phyloP scores from a whole-genome alignment of 2,329 filamentous ascomycete species.

The Madurella mycetomatis region DNA sequence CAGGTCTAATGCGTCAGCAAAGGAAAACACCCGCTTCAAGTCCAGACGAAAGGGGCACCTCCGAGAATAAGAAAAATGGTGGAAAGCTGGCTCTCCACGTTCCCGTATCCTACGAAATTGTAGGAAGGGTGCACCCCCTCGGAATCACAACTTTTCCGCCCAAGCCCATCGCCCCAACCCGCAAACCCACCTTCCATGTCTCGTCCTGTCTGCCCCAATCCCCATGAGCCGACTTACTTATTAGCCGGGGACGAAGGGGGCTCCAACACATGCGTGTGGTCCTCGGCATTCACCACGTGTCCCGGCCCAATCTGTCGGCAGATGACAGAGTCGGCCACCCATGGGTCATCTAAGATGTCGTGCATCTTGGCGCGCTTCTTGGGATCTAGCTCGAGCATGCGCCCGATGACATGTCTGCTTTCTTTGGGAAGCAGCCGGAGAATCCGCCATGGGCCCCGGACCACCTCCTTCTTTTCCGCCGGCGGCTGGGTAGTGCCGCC shows the following conservation, averaged over 20 bases:
- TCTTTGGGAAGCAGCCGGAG: constrained; percentile 83
- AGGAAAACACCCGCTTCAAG: not conserved
- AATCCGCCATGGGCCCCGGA: constrained; percentile 89
- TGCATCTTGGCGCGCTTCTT: constrained; percentile 76
- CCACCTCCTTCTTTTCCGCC: constrained; percentile 64
- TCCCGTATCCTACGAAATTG: constrained; percentile 1
- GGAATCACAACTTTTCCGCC: not conserved
- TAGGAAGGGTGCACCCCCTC: no score
- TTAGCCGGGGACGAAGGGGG: constrained; percentile 46
- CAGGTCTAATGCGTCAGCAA: not conserved
- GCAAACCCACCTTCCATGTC: not conserved
- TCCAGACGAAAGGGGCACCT: not conserved
- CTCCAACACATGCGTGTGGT: constrained; percentile 82
- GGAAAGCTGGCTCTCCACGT: not conserved
- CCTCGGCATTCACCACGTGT: constrained; percentile 64
- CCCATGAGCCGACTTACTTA: not conserved
- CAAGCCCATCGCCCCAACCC: no score
- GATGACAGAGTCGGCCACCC: constrained; percentile 80
- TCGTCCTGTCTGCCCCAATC: not conserved
- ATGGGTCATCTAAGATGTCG: constrained; percentile 82
- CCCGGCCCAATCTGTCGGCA: constrained; percentile 74
- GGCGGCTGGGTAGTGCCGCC: constrained; percentile 19
- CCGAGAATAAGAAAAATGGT: not conserved
- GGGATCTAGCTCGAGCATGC: constrained; percentile 89
- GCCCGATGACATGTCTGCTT: constrained; percentile 80